Conservation (phyloP, 2,329 filamentous ascomycete genomes). For the Aspergillus spinulosporus region DNA sequence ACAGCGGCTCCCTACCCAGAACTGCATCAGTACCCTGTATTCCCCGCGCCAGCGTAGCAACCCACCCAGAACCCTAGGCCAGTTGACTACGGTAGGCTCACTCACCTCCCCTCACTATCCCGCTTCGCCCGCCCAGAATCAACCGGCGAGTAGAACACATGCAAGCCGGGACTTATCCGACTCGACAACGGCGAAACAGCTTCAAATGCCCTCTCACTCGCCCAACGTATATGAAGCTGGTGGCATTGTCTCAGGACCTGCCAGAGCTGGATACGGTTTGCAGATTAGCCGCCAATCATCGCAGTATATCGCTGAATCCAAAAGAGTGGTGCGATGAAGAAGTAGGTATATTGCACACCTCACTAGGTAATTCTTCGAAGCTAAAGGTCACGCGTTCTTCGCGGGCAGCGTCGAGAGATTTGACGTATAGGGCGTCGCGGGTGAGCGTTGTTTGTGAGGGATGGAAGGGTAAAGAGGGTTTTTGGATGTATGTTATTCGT, state of each 20-base stretch:
- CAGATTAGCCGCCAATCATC: background rate
- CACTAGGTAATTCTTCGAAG: conserved; percentile 69
- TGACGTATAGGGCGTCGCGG: conserved; percentile 56
- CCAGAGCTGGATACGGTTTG: conserved; percentile 51
- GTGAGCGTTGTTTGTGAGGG: conserved; percentile 63
- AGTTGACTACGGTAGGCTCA: conserved; percentile 19
- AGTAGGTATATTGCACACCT: conserved; percentile 46
- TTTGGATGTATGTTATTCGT: conserved; percentile 72
- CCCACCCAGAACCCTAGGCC: too few relatives aligned
- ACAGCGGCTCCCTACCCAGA: conserved; percentile 52
- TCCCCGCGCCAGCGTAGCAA: background rate
- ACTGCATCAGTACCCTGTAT: conserved; percentile 13
- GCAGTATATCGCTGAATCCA: too few relatives aligned
- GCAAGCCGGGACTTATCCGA: conserved; percentile 74
- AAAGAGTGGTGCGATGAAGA: background rate
- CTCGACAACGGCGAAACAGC: conserved; percentile 71
- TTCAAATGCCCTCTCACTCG: conserved; percentile 57
- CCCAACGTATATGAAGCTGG: conserved; percentile 79
- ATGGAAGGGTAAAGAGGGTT: conserved; percentile 63
- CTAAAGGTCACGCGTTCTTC: conserved; percentile 77
- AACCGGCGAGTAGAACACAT: conserved; percentile 70
- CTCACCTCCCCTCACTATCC: background rate
- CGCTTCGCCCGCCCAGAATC: background rate
- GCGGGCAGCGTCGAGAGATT: conserved; percentile 64
- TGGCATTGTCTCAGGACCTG: conserved; percentile 63